These are phyloP conservation scores for Begonia peltatifolia DNA, from an alignment of 306 rosid species.

Conservation along the genomic window DNA sequence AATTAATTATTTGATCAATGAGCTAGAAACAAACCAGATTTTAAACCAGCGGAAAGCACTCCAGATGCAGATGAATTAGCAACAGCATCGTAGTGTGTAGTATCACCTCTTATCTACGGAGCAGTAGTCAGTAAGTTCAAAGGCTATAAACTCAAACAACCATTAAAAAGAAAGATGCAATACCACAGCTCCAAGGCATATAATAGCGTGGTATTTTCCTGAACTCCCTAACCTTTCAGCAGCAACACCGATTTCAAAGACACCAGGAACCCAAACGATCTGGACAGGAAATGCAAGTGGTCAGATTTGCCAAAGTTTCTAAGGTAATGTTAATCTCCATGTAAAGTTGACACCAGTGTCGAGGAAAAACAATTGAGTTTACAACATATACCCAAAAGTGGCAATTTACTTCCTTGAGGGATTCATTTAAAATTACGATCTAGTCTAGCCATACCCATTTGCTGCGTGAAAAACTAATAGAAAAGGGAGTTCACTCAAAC, in stretches of 20 bases:
- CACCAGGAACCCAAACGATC: slow-evolving; percentile 97
- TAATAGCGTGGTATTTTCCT: slow-evolving; percentile 55
- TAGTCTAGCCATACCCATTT: too few species aligned
- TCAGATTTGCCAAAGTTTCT: slow-evolving; percentile 8
- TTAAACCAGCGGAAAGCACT: slow-evolving; percentile 77
- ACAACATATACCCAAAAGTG: too few species aligned
- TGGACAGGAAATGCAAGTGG: slow-evolving; percentile 9
- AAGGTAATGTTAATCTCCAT: slow-evolving; percentile 8
- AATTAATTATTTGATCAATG: too few species aligned
- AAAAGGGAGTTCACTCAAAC: too few species aligned
- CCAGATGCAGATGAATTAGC: slow-evolving; percentile 91
- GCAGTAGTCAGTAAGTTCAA: too few species aligned
- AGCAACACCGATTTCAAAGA: slow-evolving; percentile 77
- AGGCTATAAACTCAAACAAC: too few species aligned
- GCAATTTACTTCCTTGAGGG: too few species aligned
- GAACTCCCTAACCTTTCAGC: slow-evolving; percentile 68
- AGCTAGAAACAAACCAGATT: slow-evolving; percentile 35
- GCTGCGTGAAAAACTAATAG: too few species aligned
- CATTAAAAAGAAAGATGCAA: slow-evolving; percentile 4
- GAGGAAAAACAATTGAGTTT: too few species aligned
- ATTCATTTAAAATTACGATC: too few species aligned
- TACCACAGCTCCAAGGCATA: slow-evolving; percentile 99
- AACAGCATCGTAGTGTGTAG: slow-evolving; percentile 87
- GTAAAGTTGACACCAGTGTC: neutral
- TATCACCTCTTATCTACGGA: slow-evolving; percentile 77